A percentile compares a stretch with the other conserved stretches of the same genome.
Conservation (phyloP, 2,329 filamentous ascomycete species). For the Aaosphaeria pasadenensis region DNA sequence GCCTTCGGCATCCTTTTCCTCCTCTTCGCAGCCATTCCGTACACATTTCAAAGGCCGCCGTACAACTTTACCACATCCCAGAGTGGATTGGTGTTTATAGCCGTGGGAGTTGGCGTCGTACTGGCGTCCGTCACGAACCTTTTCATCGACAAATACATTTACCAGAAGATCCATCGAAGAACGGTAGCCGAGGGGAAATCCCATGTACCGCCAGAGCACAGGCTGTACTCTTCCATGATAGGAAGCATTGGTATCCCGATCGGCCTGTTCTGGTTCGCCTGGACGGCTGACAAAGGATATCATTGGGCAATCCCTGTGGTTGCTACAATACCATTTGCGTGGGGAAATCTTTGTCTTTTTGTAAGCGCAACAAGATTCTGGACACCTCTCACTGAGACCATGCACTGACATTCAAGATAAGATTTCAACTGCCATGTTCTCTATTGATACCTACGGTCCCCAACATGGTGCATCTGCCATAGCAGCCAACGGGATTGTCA, state of each 20-base stretch:
- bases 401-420: not conserved
- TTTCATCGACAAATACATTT: conserved; percentile 35
- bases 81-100: conserved; percentile 31
- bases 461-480: conserved; percentile 34
- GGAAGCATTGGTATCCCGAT: conserved; percentile 54
- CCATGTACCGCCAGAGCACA: conserved; percentile 52
- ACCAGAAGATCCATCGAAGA: conserved; percentile 28
- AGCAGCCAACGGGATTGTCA: conserved; percentile 38
- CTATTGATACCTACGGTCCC: conserved; percentile 31
- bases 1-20: conserved; percentile 34
- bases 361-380: conserved; percentile 35
- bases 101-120: conserved; percentile 29
- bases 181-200: conserved; percentile 20
- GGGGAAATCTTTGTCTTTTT: conserved; percentile 61
- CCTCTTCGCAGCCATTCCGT: conserved; percentile 35
- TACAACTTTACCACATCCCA: conserved; percentile 29
- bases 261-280: conserved; percentile 60
- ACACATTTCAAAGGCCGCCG: conserved; percentile 26
- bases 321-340: conserved; percentile 56
- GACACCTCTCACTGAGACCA: not conserved
- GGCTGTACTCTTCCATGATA: conserved; percentile 59
- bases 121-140: conserved; percentile 27
- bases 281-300: conserved; percentile 48
- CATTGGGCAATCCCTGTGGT: conserved; percentile 53
- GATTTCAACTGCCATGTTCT: conserved; percentile 26